Conservation (phyloP, 352 stramenopile genomes). For the Pythium myriotylum region DNA sequence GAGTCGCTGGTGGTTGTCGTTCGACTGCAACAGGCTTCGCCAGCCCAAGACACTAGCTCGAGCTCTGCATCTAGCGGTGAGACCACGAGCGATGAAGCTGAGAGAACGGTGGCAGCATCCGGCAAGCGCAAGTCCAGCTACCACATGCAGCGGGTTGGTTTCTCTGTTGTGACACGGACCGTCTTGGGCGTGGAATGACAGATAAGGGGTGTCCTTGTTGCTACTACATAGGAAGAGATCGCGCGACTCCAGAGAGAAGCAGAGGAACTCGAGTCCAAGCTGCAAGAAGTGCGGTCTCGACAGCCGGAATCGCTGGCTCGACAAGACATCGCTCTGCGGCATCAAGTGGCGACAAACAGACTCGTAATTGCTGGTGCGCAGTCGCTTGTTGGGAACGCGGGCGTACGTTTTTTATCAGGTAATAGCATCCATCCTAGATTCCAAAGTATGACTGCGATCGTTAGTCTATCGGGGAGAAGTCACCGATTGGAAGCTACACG, state of each 20-base stretch:
- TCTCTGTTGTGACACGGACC: neutral
- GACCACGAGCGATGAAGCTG: conserved; percentile 1
- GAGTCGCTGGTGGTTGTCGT: too few species aligned
- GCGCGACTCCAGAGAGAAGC: neutral
- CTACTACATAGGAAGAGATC: too few species aligned
- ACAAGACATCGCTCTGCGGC: neutral
- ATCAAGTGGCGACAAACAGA: neutral
- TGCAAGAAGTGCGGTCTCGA: neutral
- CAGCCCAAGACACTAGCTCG: too few species aligned
- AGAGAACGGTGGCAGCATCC: neutral
- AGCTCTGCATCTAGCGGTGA: neutral
- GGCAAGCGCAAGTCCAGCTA: conserved; percentile 10
- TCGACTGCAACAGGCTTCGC: too few species aligned
- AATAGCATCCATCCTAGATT: neutral
- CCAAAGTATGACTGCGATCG: neutral
- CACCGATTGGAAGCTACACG: conserved; percentile 6
- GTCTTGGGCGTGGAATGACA: neutral
- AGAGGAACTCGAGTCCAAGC: neutral
- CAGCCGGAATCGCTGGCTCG: neutral
- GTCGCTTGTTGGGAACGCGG: neutral
- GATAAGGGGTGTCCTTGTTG: too few species aligned
- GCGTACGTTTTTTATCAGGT: neutral
- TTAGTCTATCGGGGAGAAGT: neutral
- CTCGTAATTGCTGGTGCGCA: neutral
- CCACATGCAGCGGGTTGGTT: conserved; percentile 8